These are phyloP conservation scores for Aspergillus jensenii DNA, from an alignment of 2,329 filamentous ascomycete genomes.

Conservation along the genomic window DNA sequence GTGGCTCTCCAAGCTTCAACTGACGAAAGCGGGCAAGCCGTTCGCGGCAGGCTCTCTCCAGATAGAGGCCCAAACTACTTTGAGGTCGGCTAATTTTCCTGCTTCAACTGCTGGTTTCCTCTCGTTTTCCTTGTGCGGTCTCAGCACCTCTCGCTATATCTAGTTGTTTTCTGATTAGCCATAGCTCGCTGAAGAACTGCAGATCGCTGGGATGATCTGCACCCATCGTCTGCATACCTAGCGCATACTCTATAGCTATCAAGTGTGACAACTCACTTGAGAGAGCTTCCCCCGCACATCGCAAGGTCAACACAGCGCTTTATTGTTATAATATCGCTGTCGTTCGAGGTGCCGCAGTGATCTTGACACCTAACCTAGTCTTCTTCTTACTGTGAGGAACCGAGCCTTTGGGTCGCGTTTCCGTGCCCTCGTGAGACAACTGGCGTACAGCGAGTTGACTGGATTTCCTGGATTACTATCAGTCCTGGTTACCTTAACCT, in stretches of 20 bases:
- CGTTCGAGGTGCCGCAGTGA: not conserved
- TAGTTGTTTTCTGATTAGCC: not conserved
- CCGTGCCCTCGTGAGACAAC: not conserved
- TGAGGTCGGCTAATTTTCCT: not conserved
- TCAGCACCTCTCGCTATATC: not conserved
- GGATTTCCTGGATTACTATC: not conserved
- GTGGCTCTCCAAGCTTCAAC: not conserved
- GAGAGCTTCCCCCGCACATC: not conserved
- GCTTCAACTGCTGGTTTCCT: not conserved
- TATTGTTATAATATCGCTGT: not conserved
- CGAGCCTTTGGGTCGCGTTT: not conserved
- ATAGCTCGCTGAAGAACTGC: not conserved
- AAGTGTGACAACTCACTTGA: not conserved
- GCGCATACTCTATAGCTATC: not conserved
- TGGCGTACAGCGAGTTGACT: not conserved
- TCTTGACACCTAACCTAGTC: not conserved
- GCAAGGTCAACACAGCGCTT: not conserved
- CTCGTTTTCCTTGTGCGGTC: not conserved
- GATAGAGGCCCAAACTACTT: not conserved
- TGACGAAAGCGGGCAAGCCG: slow-evolving; percentile 7
- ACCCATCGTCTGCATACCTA: too few species aligned
- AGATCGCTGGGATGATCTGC: not conserved
- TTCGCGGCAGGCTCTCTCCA: slow-evolving; percentile 6
- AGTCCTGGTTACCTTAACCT: not conserved
- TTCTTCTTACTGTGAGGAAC: not conserved